Evolutionary conservation across 139 green algal genomes (phyloP).

Genomic region (Trebouxia sp.): DNA sequence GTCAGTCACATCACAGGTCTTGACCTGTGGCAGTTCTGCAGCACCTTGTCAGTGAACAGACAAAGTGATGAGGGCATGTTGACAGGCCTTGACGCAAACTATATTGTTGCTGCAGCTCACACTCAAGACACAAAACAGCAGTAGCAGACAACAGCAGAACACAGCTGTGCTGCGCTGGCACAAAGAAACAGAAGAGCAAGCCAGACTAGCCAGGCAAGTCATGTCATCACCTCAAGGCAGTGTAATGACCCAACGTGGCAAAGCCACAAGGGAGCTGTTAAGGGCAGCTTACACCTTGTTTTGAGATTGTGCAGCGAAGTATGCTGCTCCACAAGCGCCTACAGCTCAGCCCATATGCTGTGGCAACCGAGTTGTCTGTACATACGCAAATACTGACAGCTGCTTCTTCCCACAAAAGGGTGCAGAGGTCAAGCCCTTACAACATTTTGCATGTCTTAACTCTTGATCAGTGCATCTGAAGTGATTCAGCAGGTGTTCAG

Average conservation of each 20-base stretch:
- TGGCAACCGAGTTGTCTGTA: too few species aligned
- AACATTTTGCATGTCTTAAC: neutral
- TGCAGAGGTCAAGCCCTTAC: neutral
- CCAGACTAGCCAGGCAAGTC: neutral
- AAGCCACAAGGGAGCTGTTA: neutral
- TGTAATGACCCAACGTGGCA: too few species aligned
- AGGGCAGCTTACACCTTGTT: neutral
- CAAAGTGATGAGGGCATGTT: too few species aligned
- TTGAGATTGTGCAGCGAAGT: neutral
- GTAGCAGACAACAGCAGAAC: neutral
- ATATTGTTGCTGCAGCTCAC: neutral
- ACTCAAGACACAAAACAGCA: neutral
- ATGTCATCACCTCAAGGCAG: too few species aligned
- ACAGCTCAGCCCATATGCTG: too few species aligned
- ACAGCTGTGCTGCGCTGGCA: neutral
- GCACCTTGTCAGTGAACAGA: too few species aligned
- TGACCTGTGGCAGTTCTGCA: too few species aligned
- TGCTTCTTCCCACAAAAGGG: neutral
- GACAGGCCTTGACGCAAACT: neutral
- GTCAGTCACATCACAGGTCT: too few species aligned
- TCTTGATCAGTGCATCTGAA: neutral
- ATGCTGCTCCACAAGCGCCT: neutral
- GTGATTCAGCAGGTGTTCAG: neutral
- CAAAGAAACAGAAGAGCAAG: slow-evolving; percentile 2
- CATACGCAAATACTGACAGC: too few species aligned